phyloP scores from a whole-genome alignment of 148 eudicot species.

The Rhododendron ovatum region DNA sequence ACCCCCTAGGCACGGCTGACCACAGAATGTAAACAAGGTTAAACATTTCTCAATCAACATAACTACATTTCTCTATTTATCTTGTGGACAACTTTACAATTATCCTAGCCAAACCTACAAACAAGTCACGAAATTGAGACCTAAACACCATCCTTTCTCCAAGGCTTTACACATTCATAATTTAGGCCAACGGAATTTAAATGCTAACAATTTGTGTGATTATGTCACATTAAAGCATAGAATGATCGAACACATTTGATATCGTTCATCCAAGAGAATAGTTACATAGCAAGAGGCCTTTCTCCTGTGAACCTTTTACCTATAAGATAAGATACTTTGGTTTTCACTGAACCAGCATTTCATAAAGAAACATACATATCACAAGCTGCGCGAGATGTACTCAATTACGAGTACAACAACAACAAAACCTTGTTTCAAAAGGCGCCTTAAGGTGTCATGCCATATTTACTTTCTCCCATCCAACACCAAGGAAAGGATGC shows the following conservation, averaged over 20 bases:
- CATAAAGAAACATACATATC: neutral
- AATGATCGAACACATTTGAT: neutral
- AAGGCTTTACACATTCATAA: neutral
- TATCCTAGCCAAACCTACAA: neutral
- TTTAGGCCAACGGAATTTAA: neutral
- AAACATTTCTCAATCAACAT: neutral
- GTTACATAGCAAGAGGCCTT: neutral
- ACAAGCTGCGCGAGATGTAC: neutral
- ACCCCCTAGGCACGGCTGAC: slow-evolving; percentile 75
- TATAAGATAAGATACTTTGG: neutral
- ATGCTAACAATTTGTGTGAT: neutral
- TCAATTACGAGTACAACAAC: neutral
- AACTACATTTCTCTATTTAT: neutral
- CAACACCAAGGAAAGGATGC: neutral
- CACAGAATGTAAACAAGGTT: neutral
- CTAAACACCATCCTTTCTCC: neutral
- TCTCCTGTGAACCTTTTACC: neutral
- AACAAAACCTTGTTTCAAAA: neutral
- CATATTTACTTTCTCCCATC: neutral
- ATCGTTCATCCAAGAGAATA: neutral
- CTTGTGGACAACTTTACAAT: neutral
- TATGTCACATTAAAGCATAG: neutral
- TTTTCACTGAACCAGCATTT: neutral
- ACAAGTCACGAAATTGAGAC: neutral
- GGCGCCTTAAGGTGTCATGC: neutral